Evolutionary conservation across 2,329 filamentous ascomycete genomes (phyloP).

Genomic region (Neonectria magnoliae): DNA sequence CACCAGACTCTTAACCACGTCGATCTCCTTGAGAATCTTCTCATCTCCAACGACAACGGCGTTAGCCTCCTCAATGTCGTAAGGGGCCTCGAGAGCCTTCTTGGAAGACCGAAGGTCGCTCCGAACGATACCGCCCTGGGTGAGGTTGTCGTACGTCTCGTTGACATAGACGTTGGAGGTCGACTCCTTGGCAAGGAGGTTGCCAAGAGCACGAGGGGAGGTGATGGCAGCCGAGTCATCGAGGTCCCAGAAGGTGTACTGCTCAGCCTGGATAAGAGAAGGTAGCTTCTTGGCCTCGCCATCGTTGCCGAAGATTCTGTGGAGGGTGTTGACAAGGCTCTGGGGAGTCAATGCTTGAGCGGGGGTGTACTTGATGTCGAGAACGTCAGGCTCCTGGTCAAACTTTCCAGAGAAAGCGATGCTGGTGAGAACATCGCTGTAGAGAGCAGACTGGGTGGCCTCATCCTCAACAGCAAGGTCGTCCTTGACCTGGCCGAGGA

Average conservation of each 20-base stretch:
- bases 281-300: slow-evolving; percentile 54
- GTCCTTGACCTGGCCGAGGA: slow-evolving; percentile 88
- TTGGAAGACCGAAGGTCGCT: slow-evolving; percentile 87
- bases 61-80: slow-evolving; percentile 81
- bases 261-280: slow-evolving; percentile 69
- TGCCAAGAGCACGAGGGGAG: slow-evolving; percentile 70
- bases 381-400: slow-evolving; percentile 69
- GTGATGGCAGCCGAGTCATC: slow-evolving; percentile 76
- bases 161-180: slow-evolving; percentile 69
- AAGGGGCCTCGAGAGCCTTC: slow-evolving; percentile 86
- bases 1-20: slow-evolving; percentile 77
- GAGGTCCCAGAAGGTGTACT: slow-evolving; percentile 94
- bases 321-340: slow-evolving; percentile 61
- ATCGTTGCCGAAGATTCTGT: slow-evolving; percentile 65
- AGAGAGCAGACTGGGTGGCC: slow-evolving; percentile 84
- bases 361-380: slow-evolving; percentile 91
- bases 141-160: slow-evolving; percentile 73
- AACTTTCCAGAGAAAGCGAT: slow-evolving; percentile 80
- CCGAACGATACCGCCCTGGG: slow-evolving; percentile 80
- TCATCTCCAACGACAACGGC: slow-evolving; percentile 81
- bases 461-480: slow-evolving; percentile 77
- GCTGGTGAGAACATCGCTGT: slow-evolving; percentile 89
- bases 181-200: slow-evolving; percentile 75
- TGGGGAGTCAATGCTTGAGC: slow-evolving; percentile 66
- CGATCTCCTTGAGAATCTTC: slow-evolving; percentile 81